These are phyloP conservation scores for Cubamyces sp. DNA, from an alignment of 768 basidiomycete genomes.

Conservation along the genomic window DNA sequence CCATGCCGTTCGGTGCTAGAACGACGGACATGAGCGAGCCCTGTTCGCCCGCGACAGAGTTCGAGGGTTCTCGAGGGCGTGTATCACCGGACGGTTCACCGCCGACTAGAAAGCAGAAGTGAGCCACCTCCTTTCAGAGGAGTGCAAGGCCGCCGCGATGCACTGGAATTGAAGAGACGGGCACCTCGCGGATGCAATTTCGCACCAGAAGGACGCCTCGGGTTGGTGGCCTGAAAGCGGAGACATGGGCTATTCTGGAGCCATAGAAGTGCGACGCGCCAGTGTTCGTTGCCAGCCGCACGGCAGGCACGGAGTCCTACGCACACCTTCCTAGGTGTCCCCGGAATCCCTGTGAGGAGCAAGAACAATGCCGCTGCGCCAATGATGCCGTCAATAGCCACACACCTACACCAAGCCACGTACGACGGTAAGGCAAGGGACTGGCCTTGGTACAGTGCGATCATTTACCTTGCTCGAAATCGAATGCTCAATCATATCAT, in stretches of 20 bases:
- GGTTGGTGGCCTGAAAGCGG: background rate
- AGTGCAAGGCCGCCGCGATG: constrained; percentile 3
- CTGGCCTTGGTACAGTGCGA: background rate
- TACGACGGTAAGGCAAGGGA: too few species aligned
- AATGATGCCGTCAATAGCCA: too few species aligned
- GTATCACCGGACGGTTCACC: constrained; percentile 1
- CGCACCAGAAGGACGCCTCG: background rate
- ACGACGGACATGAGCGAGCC: constrained; percentile 13
- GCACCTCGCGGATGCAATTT: constrained; percentile 2
- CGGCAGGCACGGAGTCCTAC: background rate
- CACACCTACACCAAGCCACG: too few species aligned
- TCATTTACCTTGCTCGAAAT: background rate
- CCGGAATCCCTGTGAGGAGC: too few species aligned
- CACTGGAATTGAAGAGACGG: constrained; percentile 5
- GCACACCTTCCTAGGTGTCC: too few species aligned
- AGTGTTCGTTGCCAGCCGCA: background rate
- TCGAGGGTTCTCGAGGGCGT: constrained; percentile 10
- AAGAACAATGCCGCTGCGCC: too few species aligned
- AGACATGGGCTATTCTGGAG: too few species aligned
- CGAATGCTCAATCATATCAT: background rate
- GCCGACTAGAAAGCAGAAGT: constrained; percentile 11
- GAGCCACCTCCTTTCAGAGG: constrained; percentile 1
- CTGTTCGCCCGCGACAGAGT: constrained; percentile 6
- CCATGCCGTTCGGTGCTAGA: background rate
- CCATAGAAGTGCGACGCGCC: too few species aligned